Evolutionary conservation across 495 filamentous ascomycete genomes (phyloP), one percentile per base, ranked within the genome.

Genomic region (Penicillium chermesinum): DNA sequence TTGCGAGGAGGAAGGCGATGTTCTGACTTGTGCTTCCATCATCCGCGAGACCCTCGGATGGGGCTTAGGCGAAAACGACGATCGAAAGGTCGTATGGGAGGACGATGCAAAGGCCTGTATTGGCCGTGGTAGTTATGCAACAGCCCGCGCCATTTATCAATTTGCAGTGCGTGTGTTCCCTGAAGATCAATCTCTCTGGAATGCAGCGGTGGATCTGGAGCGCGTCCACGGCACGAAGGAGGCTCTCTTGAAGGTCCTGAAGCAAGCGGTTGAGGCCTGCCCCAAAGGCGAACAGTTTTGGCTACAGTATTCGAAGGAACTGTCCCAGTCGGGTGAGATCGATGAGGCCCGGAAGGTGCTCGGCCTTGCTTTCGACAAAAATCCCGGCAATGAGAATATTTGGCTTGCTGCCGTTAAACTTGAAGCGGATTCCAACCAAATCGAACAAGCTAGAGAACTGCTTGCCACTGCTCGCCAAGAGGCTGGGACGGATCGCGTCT

Each of bases 331-430:
- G 8, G 88, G 87, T 44, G 84, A 91, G 39, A 82, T 91, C 41
- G 82, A 95, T 56, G 89, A 88, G 48, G 90, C 93, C 1, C 79
- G 93, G 34, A 72, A 75, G 41, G 88, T 96, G 3, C 80, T 97
- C 7, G 89, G 80, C 0, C 79, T 80, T 50, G 91, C 93, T 1
- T 97, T 97, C 75, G 83, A 88, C 43, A 88, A 95, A 60, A 93
- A 95, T 48, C 86, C 89, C 0, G 87, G 89, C 64, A 95, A 94
- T 67, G 93, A 99, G 64, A 88, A 96, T 67, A 95, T 99, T 54
- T 97, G 89, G 85, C 81, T 95, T 34, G 86, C 89, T 2, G 91
- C 93, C 32, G 91, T 97, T 55, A 94, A 96, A 61, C 78, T 97
- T 13, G 93, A 99, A 60, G 88, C 91, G 2, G 89, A 95, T 53